Evolutionary conservation across 192 early-diverging fungal genomes (phyloP), one percentile per base, ranked within the genome.

Genomic region (Neocallimastix lanati): DNA sequence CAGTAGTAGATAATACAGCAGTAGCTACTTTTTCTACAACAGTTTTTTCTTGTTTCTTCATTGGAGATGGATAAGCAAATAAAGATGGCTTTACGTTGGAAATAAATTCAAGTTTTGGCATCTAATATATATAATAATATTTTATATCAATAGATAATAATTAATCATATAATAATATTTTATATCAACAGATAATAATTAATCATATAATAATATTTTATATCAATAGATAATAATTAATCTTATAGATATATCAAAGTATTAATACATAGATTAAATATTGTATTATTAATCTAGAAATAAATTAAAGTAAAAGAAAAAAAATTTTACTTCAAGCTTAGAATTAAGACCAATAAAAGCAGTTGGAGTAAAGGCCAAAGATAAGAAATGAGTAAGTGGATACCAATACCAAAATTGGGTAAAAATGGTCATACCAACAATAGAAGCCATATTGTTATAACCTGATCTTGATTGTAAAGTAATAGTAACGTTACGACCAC

Each of bases 371-470:
- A 99, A 97, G 12, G 97, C 88, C 85, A 99, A 89, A 78, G 93
- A 90, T 80, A 99, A 82, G 84, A 99, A 98, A 86, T 98, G 98
- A 29, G 93, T 92, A 82, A 98, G 85, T 38, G 98, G 98, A 87
- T 93, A 98, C 98, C 98, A 99, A 90, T 96, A 96, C 98, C 98
- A 99, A 85, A 97, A 98, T 87, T 99, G 96, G 28, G 96, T 95
- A 82, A 99, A 99, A 33, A 99, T 88, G 14, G 95, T 94, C 92
- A 97, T 96, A 28, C 98, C 98, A n/a, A 95, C 96, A 82, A 98
- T 94, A 28, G 97, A 94, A n/a, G 92, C 89, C 89, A 96, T 96
- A 82, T 94, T 94, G 28, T 92, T 89, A 83, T 96, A 92, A 1
- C 95, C 96, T 30, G 94, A 94, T n/a, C 84, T 85, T 76, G 94